phyloP scores from a whole-genome alignment of 148 eudicot genomes.

The Camellia lanceoleosa region DNA sequence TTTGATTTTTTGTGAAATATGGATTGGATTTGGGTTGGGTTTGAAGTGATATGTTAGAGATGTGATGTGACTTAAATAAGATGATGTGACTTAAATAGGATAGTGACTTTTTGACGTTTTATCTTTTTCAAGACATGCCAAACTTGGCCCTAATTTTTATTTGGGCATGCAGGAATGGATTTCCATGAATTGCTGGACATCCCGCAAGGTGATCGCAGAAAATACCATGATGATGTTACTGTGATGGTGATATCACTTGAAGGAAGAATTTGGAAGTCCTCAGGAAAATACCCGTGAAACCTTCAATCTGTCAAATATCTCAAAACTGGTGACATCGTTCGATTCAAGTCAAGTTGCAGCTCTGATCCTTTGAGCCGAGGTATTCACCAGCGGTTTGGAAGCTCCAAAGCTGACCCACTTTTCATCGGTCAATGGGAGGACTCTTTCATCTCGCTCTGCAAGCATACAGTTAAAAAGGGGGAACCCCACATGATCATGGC shows the following conservation, averaged over 20 bases:
- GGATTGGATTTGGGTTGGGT: too few relatives aligned
- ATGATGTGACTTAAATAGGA: too few relatives aligned
- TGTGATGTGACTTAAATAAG: too few relatives aligned
- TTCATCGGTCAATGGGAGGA: constrained; percentile 10
- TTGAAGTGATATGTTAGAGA: too few relatives aligned
- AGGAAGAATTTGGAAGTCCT: constrained; percentile 99
- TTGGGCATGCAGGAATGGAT: constrained; percentile 69
- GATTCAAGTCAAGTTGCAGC: background rate
- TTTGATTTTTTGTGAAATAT: too few relatives aligned
- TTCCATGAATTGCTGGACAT: constrained; percentile 96
- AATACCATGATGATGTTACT: constrained; percentile 98
- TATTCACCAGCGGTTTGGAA: constrained; percentile 3
- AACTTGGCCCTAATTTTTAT: background rate
- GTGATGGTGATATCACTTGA: constrained; percentile 97
- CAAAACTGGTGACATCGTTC: background rate
- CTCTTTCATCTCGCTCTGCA: background rate
- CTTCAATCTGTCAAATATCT: constrained; percentile 1
- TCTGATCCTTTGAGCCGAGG: constrained; percentile 13
- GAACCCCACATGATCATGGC: constrained; percentile 7
- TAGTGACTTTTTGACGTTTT: too few relatives aligned
- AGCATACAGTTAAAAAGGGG: background rate
- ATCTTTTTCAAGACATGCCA: too few relatives aligned
- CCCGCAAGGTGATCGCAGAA: constrained; percentile 96
- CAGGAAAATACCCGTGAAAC: constrained; percentile 83
- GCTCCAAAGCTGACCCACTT: constrained; percentile 1